Evolutionary conservation across 208 protist species (phyloP).

Genomic region (Crithidia acanthocephali): DNA sequence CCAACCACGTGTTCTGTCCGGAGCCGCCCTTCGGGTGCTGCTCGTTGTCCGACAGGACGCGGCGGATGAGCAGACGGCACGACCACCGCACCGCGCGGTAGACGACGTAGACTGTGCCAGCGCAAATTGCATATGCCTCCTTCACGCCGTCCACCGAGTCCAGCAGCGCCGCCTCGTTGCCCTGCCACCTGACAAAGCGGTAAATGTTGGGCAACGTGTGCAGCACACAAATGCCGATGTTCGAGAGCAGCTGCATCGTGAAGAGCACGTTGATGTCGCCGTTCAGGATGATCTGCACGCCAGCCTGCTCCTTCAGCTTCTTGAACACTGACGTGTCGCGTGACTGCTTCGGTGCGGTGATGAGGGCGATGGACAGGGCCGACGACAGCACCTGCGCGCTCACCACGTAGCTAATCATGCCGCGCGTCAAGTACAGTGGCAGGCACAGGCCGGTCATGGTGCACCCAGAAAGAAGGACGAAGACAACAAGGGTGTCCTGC

Average conservation of each 20-base stretch:
- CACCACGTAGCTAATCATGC: conserved; percentile 82
- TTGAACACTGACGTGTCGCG: conserved; percentile 30
- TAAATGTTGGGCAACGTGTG: conserved; percentile 82
- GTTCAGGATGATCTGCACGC: conserved; percentile 55
- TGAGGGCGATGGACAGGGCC: conserved; percentile 50
- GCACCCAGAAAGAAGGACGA: conserved; percentile 54
- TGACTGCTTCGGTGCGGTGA: conserved; percentile 49
- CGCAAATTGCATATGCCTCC: conserved; percentile 75
- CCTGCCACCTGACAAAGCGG: conserved; percentile 52
- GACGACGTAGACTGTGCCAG: conserved; percentile 60
- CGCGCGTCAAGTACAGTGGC: conserved; percentile 81
- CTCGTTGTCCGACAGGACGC: conserved; percentile 32
- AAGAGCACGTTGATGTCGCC: conserved; percentile 78
- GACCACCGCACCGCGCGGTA: conserved; percentile 59
- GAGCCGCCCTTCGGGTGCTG: conserved; percentile 1
- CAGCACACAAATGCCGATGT: conserved; percentile 54
- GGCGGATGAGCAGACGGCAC: conserved; percentile 39
- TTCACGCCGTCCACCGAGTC: conserved; percentile 51
- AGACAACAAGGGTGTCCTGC: conserved; percentile 66
- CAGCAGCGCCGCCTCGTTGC: conserved; percentile 37
- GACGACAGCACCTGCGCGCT: conserved; percentile 77
- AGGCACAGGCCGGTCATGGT: conserved; percentile 75
- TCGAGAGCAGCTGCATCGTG: conserved; percentile 72
- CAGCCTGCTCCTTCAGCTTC: conserved; percentile 35
- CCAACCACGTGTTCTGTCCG: conserved; percentile 36